Evolutionary conservation across 306 rosid species (phyloP).

Genomic region (Rubus parviflorus): DNA sequence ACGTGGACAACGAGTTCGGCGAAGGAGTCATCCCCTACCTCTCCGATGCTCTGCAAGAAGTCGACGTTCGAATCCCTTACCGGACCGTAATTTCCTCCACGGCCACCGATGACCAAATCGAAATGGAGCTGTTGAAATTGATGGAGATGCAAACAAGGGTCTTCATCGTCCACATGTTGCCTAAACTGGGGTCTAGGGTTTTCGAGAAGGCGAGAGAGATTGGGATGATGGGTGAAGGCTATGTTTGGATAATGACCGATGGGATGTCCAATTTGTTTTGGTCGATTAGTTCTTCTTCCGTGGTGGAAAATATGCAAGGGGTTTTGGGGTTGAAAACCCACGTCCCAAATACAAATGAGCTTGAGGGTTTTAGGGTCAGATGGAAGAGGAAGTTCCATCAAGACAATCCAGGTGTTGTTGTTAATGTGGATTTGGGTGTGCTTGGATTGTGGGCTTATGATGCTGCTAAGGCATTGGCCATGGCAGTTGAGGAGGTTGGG

Average conservation of each 20-base stretch:
- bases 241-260: conserved; percentile 45
- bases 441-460: conserved; percentile 66
- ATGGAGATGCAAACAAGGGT: conserved; percentile 34
- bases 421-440: conserved; percentile 25
- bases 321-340: conserved; percentile 35
- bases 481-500: conserved; percentile 47
- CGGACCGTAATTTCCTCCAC: conserved; percentile 28
- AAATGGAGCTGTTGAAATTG: conserved; percentile 28
- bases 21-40: conserved; percentile 17
- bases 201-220: conserved; percentile 34
- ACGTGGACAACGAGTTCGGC: conserved; percentile 25
- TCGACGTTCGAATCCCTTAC: conserved; percentile 21
- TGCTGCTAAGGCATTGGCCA: conserved; percentile 50
- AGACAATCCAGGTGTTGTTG: conserved; percentile 29
- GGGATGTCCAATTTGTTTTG: conserved; percentile 4
- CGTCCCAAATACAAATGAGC: conserved; percentile 29
- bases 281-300: neutral
- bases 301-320: conserved; percentile 27
- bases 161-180: conserved; percentile 30
- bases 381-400: conserved; percentile 44
- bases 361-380: conserved; percentile 33
- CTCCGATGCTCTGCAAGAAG: conserved; percentile 19
- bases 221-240: conserved; percentile 46
- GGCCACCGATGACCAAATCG: conserved; percentile 29
- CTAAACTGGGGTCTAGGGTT: conserved; percentile 11